Evolutionary conservation across 2,329 filamentous ascomycete species (phyloP).

Genomic region (Fusarium tuaranense): DNA sequence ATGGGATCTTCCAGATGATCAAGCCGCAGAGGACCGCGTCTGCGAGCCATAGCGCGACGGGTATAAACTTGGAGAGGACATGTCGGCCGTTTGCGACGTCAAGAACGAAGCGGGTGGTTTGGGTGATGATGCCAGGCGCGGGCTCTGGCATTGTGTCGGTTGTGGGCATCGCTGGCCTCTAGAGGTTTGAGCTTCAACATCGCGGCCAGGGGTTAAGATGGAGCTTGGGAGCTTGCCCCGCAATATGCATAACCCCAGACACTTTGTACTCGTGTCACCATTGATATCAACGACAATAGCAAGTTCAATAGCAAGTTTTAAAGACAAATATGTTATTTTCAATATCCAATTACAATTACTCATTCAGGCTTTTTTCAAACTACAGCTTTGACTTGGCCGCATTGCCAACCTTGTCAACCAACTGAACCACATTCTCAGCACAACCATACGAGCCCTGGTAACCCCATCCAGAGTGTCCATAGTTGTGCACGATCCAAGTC

Average conservation of each 20-base stretch:
- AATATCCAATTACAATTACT: neutral
- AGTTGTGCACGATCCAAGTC: conserved; percentile 80
- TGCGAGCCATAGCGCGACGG: conserved; percentile 73
- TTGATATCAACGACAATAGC: neutral
- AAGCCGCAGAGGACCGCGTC: conserved; percentile 79
- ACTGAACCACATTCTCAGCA: conserved; percentile 71
- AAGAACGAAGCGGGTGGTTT: conserved; percentile 48
- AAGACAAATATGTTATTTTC: neutral
- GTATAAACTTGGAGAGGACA: conserved; percentile 61
- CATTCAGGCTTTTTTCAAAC: neutral
- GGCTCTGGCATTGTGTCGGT: conserved; percentile 44
- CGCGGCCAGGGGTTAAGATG: conserved; percentile 25
- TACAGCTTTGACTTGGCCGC: conserved; percentile 47
- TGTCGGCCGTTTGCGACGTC: conserved; percentile 63
- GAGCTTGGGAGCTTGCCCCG: conserved; percentile 38
- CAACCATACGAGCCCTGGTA: conserved; percentile 79
- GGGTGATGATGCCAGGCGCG: conserved; percentile 39
- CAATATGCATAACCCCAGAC: conserved; percentile 41
- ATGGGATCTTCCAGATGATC: conserved; percentile 85
- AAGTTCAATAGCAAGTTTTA: neutral
- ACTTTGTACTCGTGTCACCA: neutral
- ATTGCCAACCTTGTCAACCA: conserved; percentile 71
- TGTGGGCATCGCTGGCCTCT: conserved; percentile 15
- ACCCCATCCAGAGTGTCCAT: conserved; percentile 84
- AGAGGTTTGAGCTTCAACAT: conserved; percentile 29